A percentile compares a stretch with the other conserved stretches of the same genome.
Evolutionary conservation across 306 rosid species (phyloP).

Genomic region (Biancaea sappan): DNA sequence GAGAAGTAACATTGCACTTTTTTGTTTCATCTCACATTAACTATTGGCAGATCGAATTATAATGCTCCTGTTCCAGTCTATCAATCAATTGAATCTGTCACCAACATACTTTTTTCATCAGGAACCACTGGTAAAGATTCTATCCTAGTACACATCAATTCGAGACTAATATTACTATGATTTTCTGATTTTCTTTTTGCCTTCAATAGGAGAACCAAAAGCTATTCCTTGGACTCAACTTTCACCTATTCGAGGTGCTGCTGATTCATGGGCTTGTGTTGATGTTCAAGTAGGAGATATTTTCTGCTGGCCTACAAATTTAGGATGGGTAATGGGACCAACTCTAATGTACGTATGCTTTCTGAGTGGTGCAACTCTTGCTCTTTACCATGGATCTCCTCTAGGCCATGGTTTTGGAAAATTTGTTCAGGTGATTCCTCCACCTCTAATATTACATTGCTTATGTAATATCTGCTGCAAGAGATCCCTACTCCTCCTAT

Average conservation of each 20-base stretch:
- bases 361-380: constrained; percentile 80
- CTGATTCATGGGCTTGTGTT: constrained; percentile 73
- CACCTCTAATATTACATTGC: constrained; percentile 18
- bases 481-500: not conserved
- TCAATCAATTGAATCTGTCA: constrained; percentile 64
- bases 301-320: constrained; percentile 87
- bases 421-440: constrained; percentile 77
- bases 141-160: constrained; percentile 10
- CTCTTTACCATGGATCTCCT: constrained; percentile 96
- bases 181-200: constrained; percentile 25
- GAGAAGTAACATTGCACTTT: constrained; percentile 16
- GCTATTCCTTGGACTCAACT: constrained; percentile 97
- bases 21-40: constrained; percentile 28
- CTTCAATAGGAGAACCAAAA: constrained; percentile 81
- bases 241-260: constrained; percentile 74
- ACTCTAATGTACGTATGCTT: constrained; percentile 66
- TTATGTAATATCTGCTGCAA: not conserved
- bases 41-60: constrained; percentile 59
- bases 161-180: constrained; percentile 5
- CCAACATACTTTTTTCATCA: constrained; percentile 90
- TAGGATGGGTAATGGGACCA: constrained; percentile 98
- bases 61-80: constrained; percentile 62
- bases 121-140: constrained; percentile 83
- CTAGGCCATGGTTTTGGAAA: constrained; percentile 85
- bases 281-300: constrained; percentile 72